Evolutionary conservation across 768 basidiomycete species (phyloP).

Genomic region (Auriscalpium vulgare): DNA sequence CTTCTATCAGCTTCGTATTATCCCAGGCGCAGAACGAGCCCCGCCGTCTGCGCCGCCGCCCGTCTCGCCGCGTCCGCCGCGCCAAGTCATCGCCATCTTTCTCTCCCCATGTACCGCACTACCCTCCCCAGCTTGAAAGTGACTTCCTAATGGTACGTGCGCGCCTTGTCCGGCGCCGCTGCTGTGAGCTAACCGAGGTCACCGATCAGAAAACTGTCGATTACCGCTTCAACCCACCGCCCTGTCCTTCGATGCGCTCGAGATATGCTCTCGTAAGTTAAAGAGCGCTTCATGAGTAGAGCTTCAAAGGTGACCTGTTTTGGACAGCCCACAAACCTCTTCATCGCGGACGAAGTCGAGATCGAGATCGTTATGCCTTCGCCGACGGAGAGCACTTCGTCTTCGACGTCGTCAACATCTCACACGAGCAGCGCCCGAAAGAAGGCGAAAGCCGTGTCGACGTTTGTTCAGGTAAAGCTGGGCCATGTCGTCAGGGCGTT

Average conservation of each 20-base stretch:
- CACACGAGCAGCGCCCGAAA: neutral
- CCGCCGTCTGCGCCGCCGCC: neutral
- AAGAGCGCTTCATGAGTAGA: neutral
- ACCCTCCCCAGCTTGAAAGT: slow-evolving; percentile 12
- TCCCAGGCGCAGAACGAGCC: neutral
- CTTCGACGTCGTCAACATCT: neutral
- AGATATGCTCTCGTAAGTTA: slow-evolving; percentile 14
- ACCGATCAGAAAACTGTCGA: slow-evolving; percentile 11
- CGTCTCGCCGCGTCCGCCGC: neutral
- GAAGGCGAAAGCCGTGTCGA: neutral
- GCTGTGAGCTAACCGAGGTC: neutral
- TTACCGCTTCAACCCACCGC: slow-evolving; percentile 7
- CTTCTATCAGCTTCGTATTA: slow-evolving; percentile 14
- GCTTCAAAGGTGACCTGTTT: neutral
- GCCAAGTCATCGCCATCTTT: slow-evolving; percentile 6
- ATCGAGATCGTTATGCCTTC: slow-evolving; percentile 14
- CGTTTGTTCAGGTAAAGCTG: slow-evolving; percentile 2
- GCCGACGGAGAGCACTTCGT: neutral
- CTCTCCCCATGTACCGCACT: slow-evolving; percentile 10
- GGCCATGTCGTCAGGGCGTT: too few relatives aligned
- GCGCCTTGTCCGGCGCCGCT: neutral
- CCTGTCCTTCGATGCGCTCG: slow-evolving; percentile 9
- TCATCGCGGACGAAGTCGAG: slow-evolving; percentile 7
- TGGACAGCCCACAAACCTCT: slow-evolving; percentile 12
- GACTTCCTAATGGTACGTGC: slow-evolving; percentile 10